These are phyloP conservation scores for Kitagawia praeruptora DNA, from an alignment of 129 eudicot genomes.

Conservation along the genomic window DNA sequence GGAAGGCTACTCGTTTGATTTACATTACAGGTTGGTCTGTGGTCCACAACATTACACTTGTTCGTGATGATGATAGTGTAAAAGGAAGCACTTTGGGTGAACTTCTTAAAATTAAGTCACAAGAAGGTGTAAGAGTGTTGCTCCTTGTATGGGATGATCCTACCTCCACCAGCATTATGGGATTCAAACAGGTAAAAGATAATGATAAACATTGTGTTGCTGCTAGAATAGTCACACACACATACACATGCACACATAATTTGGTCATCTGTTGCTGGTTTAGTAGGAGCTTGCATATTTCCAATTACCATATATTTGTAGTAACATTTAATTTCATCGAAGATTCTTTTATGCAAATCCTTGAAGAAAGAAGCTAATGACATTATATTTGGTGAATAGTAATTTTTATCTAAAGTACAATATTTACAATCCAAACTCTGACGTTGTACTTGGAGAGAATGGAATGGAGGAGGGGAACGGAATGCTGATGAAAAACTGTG, in stretches of 20 bases:
- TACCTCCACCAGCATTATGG: conserved; percentile 68
- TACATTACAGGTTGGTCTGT: conserved; percentile 96
- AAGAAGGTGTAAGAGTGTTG: conserved; percentile 84
- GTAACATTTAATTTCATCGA: neutral
- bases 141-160: conserved; percentile 99
- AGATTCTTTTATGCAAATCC: neutral
- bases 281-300: neutral
- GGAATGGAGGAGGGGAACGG: neutral
- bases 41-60: conserved; percentile 60
- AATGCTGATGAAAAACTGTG: neutral
- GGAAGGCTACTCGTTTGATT: conserved; percentile 58
- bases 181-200: conserved; percentile 48
- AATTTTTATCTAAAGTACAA: neutral
- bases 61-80: conserved; percentile 51
- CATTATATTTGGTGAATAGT: neutral
- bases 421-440: neutral
- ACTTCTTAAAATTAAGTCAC: conserved; percentile 70
- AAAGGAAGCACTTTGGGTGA: conserved; percentile 52
- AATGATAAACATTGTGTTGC: neutral
- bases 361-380: neutral
- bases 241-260: neutral
- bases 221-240: neutral
- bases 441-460: neutral
- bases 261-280: neutral
- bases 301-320: neutral